phyloP scores from a whole-genome alignment of 306 rosid species.

The Citrullus amarus region DNA sequence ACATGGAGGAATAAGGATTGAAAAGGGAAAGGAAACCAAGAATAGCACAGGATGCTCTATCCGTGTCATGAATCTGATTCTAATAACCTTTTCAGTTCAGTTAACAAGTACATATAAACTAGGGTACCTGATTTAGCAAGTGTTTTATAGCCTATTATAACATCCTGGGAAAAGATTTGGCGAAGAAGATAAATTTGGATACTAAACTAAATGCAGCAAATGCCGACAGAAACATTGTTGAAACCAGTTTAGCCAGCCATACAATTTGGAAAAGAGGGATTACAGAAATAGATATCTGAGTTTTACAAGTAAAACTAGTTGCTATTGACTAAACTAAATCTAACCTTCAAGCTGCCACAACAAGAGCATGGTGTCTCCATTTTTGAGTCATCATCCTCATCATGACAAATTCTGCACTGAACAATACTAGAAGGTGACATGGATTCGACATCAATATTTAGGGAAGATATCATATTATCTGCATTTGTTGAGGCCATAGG shows the following conservation, averaged over 20 bases:
- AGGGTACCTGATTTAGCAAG: not conserved
- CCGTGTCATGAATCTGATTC: not conserved
- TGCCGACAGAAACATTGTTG: not conserved
- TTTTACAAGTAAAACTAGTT: not conserved
- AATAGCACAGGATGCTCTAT: not conserved
- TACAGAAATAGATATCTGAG: not conserved
- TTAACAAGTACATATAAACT: not conserved
- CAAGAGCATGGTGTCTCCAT: slow-evolving; percentile 90
- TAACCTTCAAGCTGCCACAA: slow-evolving; percentile 77
- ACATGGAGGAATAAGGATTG: not conserved
- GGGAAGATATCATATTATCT: slow-evolving; percentile 23
- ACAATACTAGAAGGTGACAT: slow-evolving; percentile 24
- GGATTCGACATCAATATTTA: slow-evolving; percentile 24
- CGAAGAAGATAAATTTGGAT: not conserved
- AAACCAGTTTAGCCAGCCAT: not conserved
- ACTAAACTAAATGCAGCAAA: not conserved
- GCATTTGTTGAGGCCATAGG: slow-evolving; percentile 18
- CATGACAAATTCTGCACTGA: slow-evolving; percentile 78
- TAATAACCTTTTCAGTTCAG: not conserved
- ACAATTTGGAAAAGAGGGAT: not conserved
- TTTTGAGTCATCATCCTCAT: slow-evolving; percentile 59
- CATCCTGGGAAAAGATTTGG: not conserved
- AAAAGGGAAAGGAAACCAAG: not conserved
- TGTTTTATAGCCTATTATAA: not conserved
- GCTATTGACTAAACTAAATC: not conserved